Evolutionary conservation across 169 alveolate genomes (phyloP).

Genomic region (Amoebophrya sp.): DNA sequence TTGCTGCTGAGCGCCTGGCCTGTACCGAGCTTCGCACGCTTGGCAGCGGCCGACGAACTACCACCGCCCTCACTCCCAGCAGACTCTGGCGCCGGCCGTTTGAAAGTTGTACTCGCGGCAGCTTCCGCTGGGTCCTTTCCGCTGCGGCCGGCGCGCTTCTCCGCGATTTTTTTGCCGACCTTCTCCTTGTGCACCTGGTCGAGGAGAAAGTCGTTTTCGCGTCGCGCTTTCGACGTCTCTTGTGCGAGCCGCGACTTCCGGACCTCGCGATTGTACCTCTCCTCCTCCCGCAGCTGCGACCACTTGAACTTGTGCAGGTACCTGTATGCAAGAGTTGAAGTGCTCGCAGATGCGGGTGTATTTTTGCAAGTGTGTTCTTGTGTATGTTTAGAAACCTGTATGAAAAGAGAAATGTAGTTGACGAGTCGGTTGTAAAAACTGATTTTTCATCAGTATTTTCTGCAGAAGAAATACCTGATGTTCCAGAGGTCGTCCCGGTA

Average conservation of each 20-base stretch:
- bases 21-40: too few species aligned
- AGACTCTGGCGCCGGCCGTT: too few species aligned
- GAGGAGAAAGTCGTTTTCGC: constrained; percentile 46
- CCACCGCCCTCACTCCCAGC: too few species aligned
- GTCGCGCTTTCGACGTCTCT: constrained; percentile 41
- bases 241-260: constrained; percentile 49
- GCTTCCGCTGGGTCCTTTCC: too few species aligned
- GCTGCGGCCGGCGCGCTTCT: background rate
- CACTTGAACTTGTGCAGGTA: constrained; percentile 66
- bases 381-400: background rate
- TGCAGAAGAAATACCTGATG: constrained; percentile 23
- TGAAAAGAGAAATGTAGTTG: background rate
- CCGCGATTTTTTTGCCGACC: background rate
- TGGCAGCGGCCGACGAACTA: too few species aligned
- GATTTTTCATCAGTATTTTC: background rate
- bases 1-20: too few species aligned
- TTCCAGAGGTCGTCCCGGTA: constrained; percentile 69
- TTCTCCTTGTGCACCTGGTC: constrained; percentile 42
- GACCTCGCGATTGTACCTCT: constrained; percentile 48
- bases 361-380: background rate
- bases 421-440: background rate
- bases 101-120: too few species aligned
- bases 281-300: constrained; percentile 59
- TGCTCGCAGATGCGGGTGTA: background rate
- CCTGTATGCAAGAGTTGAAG: background rate